Base-by-base conservation (phyloP, 2,329 filamentous ascomycete genomes). In the Epichloe sp. region DNA sequence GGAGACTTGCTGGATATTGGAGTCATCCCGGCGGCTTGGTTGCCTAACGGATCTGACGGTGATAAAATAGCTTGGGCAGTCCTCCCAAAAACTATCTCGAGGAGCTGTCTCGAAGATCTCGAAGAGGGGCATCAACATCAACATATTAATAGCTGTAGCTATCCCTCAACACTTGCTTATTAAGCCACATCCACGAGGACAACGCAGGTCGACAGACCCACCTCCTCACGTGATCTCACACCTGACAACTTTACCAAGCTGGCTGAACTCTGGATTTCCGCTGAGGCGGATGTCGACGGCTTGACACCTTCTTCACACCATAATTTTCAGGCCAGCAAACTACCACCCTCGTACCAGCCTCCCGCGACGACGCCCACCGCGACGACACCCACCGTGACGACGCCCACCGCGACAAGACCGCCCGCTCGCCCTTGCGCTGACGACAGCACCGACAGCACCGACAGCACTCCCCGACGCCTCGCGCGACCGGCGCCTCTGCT, bases 301-400 rank as follows among this genome's bases (percentile, higher is more conserved):
- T 52, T 48, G 36, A 48, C 53, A 57, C 55, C 54, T 59, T 59
- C 53, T 59, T 59, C 57, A 56, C 54, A 58, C 58, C 57, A 56
- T 47, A 60, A 54, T 59, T 60, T 59, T 56, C 57, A 60, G 58
- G 57, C 58, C 56, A 58, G 52, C 56, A 56, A 53, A 53, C 44
- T 53, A 48, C 55, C 53, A 52, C 50, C 44, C 7, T 47, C 41
- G 42, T 45, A 41, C 31, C 50, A 52, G 31, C 21, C 40, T 15
- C 52, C 42, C 34, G 34, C 41, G 44, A 50, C 50, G 23, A 46
- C 52, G 14, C 17, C 52, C 12, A 17, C 44, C 17, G 43, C 35
- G 15, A 36, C 44, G 21, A 23, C 21, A 5, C 21, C 21, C 21
- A 23, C 21, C 21, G 37, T 34, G 44, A 50, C 50, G 23, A 46